Conservation (phyloP, 768 basidiomycete species). For the Serendipita sp. region DNA sequence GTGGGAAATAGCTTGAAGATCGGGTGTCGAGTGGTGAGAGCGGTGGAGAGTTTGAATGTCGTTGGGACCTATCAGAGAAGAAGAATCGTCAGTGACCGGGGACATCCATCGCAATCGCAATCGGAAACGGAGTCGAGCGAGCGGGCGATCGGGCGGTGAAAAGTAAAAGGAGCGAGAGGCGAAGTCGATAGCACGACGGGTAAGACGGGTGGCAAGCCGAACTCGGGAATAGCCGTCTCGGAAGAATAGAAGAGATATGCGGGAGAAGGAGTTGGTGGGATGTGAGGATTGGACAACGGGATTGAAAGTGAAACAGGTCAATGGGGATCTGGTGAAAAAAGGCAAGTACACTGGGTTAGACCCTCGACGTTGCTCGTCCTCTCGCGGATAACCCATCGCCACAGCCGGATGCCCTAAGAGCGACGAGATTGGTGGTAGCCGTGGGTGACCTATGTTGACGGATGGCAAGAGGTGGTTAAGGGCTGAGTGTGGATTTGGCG, state of each 20-base stretch:
- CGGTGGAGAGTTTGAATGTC: conserved; percentile 5
- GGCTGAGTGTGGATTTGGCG: too few species aligned
- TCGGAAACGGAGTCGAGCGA: not conserved
- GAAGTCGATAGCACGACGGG: too few species aligned
- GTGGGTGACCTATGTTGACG: not conserved
- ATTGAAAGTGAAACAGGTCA: not conserved
- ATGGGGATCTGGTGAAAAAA: not conserved
- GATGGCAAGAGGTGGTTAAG: too few species aligned
- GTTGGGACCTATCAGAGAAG: not conserved
- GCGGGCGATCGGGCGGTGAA: too few species aligned
- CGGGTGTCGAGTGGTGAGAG: conserved; percentile 2
- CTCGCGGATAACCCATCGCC: not conserved
- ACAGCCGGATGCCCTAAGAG: not conserved
- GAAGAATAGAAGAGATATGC: too few species aligned
- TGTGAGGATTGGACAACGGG: not conserved
- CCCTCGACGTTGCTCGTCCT: not conserved
- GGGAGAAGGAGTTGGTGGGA: too few species aligned
- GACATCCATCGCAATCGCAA: not conserved
- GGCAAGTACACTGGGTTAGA: not conserved
- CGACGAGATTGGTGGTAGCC: not conserved
- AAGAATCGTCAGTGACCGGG: not conserved
- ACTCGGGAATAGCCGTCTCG: too few species aligned
- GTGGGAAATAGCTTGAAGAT: conserved; percentile 1
- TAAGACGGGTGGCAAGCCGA: too few species aligned
- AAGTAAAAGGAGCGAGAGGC: too few species aligned